Conservation (phyloP, 768 basidiomycete genomes). For the Mycena rebaudengoi region DNA sequence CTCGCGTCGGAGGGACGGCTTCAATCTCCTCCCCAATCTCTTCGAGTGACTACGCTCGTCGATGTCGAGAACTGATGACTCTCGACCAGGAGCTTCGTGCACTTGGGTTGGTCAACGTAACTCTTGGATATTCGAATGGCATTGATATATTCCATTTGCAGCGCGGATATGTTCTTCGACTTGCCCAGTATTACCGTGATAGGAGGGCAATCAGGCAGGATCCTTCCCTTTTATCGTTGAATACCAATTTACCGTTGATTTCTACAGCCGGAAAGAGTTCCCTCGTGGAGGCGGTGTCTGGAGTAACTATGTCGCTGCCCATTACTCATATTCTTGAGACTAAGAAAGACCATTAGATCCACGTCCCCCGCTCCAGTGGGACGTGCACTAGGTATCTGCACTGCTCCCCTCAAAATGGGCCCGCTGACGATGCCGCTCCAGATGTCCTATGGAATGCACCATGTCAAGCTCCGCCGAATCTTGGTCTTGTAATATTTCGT, state of each 20-base stretch:
- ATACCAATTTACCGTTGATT: neutral
- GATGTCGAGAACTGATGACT: conserved; percentile 48
- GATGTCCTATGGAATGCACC: conserved; percentile 63
- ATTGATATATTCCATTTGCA: conserved; percentile 28
- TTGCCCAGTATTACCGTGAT: conserved; percentile 65
- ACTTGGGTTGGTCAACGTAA: conserved; percentile 44
- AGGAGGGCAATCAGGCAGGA: conserved; percentile 62
- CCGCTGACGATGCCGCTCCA: conserved; percentile 22
- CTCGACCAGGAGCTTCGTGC: conserved; percentile 47
- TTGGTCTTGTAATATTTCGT: conserved; percentile 56
- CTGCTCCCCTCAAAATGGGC: neutral
- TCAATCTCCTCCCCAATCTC: conserved; percentile 15
- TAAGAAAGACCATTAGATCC: conserved; percentile 52
- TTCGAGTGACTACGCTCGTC: conserved; percentile 48
- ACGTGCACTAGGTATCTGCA: conserved; percentile 61
- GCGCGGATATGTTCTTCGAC: conserved; percentile 49
- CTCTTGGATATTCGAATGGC: neutral
- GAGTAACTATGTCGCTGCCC: conserved; percentile 54
- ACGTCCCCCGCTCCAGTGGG: conserved; percentile 67
- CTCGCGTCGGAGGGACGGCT: neutral
- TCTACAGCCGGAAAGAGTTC: conserved; percentile 65
- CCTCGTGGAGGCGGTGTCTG: conserved; percentile 64
- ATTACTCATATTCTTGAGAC: no score
- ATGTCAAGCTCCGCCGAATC: conserved; percentile 48
- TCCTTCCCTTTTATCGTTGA: neutral